These are phyloP conservation scores for Pseudogymnoascus sp. DNA, from an alignment of 2,329 filamentous ascomycete genomes.

Conservation along the genomic window DNA sequence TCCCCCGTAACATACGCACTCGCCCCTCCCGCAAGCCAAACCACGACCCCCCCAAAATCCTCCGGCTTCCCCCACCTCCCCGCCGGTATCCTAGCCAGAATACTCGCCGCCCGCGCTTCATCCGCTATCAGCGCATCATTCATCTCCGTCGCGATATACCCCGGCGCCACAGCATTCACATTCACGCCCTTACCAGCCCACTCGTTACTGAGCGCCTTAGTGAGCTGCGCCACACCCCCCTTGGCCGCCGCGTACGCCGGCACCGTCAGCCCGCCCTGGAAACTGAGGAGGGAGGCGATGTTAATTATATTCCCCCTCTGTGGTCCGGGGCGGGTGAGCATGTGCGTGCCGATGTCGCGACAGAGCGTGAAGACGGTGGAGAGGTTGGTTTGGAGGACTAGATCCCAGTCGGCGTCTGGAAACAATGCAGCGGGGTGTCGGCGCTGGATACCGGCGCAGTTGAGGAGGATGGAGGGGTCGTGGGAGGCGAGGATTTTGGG, in stretches of 20 bases:
- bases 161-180: constrained; percentile 84
- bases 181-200: constrained; percentile 74
- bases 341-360: constrained; percentile 72
- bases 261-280: constrained; percentile 80
- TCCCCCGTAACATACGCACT: constrained; percentile 78
- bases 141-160: constrained; percentile 93
- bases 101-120: constrained; percentile 60
- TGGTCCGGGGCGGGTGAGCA: constrained; percentile 52
- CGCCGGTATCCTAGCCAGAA: constrained; percentile 73
- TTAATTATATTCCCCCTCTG: constrained; percentile 70
- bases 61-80: constrained; percentile 77
- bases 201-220: constrained; percentile 79
- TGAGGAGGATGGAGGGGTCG: constrained; percentile 62
- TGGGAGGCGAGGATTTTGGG: constrained; percentile 55
- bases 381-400: constrained; percentile 81
- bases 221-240: constrained; percentile 74
- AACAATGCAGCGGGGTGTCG: constrained; percentile 70
- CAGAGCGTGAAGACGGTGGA: constrained; percentile 71
- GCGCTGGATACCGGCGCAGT: constrained; percentile 80
- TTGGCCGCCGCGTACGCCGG: constrained; percentile 80
- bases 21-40: constrained; percentile 70
- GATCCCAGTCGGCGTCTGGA: constrained; percentile 69
- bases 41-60: constrained; percentile 77
- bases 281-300: constrained; percentile 69
- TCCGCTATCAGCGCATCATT: constrained; percentile 76